A percentile compares a stretch with the other conserved stretches of the same genome.
Evolutionary conservation across 1,284 basidiomycete genomes (phyloP).

Genomic region (Cryptococcus maquisensis): DNA sequence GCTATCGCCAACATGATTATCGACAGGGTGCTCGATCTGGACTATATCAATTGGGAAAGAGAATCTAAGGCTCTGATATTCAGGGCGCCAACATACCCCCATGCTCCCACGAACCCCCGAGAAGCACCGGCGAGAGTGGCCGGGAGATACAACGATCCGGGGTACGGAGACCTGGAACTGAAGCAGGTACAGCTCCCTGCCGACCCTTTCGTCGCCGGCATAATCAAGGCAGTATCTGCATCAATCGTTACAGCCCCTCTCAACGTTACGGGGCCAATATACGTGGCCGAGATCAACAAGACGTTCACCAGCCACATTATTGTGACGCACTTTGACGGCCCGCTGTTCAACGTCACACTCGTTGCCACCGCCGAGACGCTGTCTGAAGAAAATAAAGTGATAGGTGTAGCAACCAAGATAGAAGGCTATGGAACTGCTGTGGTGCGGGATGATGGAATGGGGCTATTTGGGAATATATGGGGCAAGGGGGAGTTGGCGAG

Average conservation of each 20-base stretch:
- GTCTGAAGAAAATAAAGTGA: background rate
- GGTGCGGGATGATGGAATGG: constrained; percentile 13
- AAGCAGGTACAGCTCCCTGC: background rate
- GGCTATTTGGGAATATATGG: constrained; percentile 23
- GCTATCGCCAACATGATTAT: constrained; percentile 17
- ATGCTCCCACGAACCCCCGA: background rate
- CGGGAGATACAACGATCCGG: constrained; percentile 20
- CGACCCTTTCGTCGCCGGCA: background rate
- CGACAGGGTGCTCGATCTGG: constrained; percentile 22
- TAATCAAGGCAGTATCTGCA: background rate
- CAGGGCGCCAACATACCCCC: background rate
- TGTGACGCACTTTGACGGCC: constrained; percentile 24
- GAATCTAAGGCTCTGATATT: constrained; percentile 1
- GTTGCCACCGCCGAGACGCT: background rate
- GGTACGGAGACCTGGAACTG: constrained; percentile 10
- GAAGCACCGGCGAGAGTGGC: background rate
- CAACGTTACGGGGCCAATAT: constrained; percentile 2
- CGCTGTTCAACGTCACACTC: constrained; percentile 13
- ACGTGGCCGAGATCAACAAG: constrained; percentile 10
- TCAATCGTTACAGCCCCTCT: background rate
- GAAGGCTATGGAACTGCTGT: background rate
- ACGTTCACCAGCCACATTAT: constrained; percentile 20
- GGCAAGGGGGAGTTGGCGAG: constrained; percentile 13
- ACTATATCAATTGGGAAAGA: constrained; percentile 23
- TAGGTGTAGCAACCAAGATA: background rate